Percentiles rank a stretch among this genome's conserved stretches.
These are phyloP conservation scores for Polyporus arcularius DNA, from an alignment of 768 basidiomycete species.

Conservation along the genomic window DNA sequence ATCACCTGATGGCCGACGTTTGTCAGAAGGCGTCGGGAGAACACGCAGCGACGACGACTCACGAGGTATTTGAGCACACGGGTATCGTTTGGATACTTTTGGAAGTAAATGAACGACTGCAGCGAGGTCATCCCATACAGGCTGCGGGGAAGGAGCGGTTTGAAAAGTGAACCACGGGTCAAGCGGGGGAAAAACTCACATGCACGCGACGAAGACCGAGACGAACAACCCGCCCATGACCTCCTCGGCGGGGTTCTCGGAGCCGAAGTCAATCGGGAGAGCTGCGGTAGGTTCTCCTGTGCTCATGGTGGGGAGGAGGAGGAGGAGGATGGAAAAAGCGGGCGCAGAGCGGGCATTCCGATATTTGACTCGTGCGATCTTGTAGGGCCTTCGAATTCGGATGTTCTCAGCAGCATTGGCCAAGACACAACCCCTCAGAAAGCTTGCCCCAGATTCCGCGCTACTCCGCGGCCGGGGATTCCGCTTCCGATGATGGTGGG, in stretches of 20 bases:
- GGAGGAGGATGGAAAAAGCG: no score
- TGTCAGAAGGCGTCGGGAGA: neutral
- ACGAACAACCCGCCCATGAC: constrained; percentile 14
- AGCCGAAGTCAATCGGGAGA: neutral
- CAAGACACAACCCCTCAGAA: no score
- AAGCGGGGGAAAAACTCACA: neutral
- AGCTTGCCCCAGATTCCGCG: no score
- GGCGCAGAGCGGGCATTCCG: no score
- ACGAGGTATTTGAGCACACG: constrained; percentile 2
- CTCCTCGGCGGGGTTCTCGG: constrained; percentile 2
- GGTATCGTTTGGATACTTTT: constrained; percentile 7
- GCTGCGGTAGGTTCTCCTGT: no score
- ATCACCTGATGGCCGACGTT: neutral
- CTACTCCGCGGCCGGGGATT: no score
- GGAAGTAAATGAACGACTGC: constrained; percentile 17
- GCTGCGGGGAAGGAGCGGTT: neutral
- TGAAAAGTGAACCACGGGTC: neutral
- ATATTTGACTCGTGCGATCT: no score
- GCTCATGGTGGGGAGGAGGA: no score
- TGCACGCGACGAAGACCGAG: constrained; percentile 11
- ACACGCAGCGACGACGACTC: neutral
- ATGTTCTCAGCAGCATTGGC: no score
- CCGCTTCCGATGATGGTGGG: no score
- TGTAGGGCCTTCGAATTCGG: no score
- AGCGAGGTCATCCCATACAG: constrained; percentile 11